These are phyloP conservation scores for Miscanthus lutarioriparius DNA, from an alignment of 176 grass and related monocot genomes.

Conservation along the genomic window DNA sequence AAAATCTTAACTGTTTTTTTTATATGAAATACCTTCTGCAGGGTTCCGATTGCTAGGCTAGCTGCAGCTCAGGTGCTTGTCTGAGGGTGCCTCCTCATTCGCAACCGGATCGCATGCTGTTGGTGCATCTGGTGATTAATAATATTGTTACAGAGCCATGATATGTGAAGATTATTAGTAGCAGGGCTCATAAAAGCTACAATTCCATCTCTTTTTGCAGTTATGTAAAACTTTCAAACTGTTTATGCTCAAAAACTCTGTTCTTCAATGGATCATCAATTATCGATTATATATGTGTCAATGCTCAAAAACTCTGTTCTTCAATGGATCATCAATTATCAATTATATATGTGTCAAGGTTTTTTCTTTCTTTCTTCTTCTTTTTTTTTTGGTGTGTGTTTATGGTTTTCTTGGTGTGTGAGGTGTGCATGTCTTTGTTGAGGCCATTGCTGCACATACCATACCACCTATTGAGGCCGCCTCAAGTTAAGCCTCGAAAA, in stretches of 20 bases:
- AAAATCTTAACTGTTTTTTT: background rate
- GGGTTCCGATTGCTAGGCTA: conserved; percentile 83
- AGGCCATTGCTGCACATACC: background rate
- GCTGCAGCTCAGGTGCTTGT: conserved; percentile 78
- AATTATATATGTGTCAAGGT: background rate
- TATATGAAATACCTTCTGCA: conserved; percentile 32
- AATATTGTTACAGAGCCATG: conserved; percentile 39
- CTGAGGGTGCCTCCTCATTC: conserved; percentile 6
- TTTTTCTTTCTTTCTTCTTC: background rate
- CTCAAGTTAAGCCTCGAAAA: background rate
- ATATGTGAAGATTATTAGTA: background rate
- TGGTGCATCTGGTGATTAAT: conserved; percentile 40
- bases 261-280: background rate
- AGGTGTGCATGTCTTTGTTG: background rate
- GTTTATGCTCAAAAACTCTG: background rate
- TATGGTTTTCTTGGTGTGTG: background rate
- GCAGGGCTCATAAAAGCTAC: background rate
- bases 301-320: background rate
- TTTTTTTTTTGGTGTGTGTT: background rate
- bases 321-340: background rate
- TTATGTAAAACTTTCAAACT: background rate
- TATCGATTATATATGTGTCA: too few species aligned
- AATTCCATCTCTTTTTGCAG: background rate
- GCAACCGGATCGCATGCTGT: conserved; percentile 40
- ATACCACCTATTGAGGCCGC: background rate